phyloP scores from a whole-genome alignment of 345 rosid species.

The Leavenworthia alabamica region DNA sequence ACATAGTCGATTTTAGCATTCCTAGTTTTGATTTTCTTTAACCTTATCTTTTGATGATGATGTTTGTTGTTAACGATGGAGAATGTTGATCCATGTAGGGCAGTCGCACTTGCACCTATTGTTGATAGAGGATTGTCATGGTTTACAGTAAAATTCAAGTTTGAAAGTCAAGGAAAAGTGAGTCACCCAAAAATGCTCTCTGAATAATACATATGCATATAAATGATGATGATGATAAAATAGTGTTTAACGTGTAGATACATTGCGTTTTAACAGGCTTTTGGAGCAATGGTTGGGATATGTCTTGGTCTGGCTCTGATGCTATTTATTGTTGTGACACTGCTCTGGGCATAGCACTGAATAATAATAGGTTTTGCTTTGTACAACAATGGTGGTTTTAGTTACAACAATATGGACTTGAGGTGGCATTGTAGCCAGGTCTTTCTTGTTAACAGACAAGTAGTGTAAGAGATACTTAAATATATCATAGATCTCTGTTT shows the following conservation, averaged over 20 bases:
- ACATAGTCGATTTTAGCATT: background rate
- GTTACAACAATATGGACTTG: background rate
- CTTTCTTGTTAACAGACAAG: background rate
- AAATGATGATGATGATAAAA: background rate
- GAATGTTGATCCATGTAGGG: constrained; percentile 45
- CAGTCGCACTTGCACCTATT: constrained; percentile 86
- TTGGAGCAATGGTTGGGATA: constrained; percentile 49
- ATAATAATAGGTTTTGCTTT: constrained; percentile 6
- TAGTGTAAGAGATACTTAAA: background rate
- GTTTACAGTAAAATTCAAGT: constrained; percentile 64
- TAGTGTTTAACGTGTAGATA: background rate
- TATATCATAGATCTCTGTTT: background rate
- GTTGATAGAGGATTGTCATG: constrained; percentile 78
- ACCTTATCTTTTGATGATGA: background rate
- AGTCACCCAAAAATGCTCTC: background rate
- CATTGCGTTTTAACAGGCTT: constrained; percentile 48
- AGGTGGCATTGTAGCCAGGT: background rate
- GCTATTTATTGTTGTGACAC: constrained; percentile 56
- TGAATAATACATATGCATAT: background rate
- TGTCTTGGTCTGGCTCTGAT: constrained; percentile 72
- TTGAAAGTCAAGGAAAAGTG: constrained; percentile 73
- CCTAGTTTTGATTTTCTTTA: background rate
- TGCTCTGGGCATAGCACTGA: constrained; percentile 49
- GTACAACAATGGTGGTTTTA: background rate
- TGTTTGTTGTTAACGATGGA: background rate